phyloP scores from a whole-genome alignment of 75 land plant genomes.

The Isoetes taiwanensis region DNA sequence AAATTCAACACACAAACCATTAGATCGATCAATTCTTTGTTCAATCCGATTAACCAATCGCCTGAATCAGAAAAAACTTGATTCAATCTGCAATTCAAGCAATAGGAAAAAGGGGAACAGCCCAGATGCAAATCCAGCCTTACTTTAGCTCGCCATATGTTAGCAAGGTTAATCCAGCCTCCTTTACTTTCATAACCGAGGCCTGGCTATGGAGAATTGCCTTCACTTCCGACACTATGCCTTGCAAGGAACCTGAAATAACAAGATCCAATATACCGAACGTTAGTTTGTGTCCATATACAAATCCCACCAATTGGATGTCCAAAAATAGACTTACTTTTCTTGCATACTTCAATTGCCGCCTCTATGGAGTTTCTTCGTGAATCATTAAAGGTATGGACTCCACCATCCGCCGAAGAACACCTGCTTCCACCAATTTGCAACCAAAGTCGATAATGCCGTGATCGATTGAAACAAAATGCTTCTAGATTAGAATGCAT shows the following conservation, averaged over 20 bases:
- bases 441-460: too few relatives aligned
- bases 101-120: too few relatives aligned
- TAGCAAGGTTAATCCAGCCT: constrained; percentile 41
- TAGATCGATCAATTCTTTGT: too few relatives aligned
- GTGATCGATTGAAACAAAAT: too few relatives aligned
- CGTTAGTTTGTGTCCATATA: background rate
- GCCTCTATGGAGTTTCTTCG: constrained; percentile 69
- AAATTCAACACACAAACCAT: background rate
- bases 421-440: too few relatives aligned
- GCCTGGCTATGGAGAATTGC: constrained; percentile 49
- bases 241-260: constrained; percentile 44
- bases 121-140: too few relatives aligned
- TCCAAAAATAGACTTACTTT: constrained; percentile 8
- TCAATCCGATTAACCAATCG: too few relatives aligned
- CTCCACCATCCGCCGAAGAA: constrained; percentile 73
- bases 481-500: background rate
- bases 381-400: constrained; percentile 31
- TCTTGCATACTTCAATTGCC: constrained; percentile 52
- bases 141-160: constrained; percentile 86
- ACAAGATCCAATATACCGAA: background rate
- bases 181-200: constrained; percentile 32
- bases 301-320: background rate
- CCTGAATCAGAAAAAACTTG: too few relatives aligned
- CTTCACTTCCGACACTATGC: constrained; percentile 78
- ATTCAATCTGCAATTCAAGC: too few relatives aligned